Percentiles rank a stretch among this genome's conserved stretches.
These are phyloP conservation scores for Sordariomycetes sp. DNA, from an alignment of 2,329 filamentous ascomycete species.

Conservation along the genomic window DNA sequence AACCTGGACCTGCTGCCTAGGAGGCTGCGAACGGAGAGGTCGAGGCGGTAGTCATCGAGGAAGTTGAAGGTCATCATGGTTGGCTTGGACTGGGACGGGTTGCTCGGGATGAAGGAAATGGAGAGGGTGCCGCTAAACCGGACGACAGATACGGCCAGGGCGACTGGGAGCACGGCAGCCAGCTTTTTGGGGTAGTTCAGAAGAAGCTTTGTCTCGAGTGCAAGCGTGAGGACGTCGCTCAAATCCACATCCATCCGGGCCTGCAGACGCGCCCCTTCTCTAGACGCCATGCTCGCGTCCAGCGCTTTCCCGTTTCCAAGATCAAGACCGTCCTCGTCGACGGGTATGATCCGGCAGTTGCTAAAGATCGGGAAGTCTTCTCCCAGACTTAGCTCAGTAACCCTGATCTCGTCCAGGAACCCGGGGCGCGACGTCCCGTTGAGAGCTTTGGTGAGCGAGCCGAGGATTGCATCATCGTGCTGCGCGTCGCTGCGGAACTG, in stretches of 20 bases:
- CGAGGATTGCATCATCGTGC: slow-evolving; percentile 81
- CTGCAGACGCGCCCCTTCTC: slow-evolving; percentile 68
- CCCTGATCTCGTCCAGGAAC: slow-evolving; percentile 85
- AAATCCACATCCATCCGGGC: slow-evolving; percentile 95
- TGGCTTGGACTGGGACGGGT: slow-evolving; percentile 55
- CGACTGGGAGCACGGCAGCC: slow-evolving; percentile 83
- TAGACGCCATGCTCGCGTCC: slow-evolving; percentile 38
- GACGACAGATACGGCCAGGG: slow-evolving; percentile 81
- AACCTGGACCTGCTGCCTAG: slow-evolving; percentile 70
- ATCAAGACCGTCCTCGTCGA: slow-evolving; percentile 64
- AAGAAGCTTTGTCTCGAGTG: slow-evolving; percentile 85
- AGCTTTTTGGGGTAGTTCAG: slow-evolving; percentile 90
- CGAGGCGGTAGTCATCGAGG: slow-evolving; percentile 74
- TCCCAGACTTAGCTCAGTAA: slow-evolving; percentile 87
- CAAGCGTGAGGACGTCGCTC: slow-evolving; percentile 90
- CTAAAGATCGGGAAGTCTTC: slow-evolving; percentile 99
- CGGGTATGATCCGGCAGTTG: slow-evolving; percentile 91
- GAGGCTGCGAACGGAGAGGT: slow-evolving; percentile 70
- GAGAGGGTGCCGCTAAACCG: slow-evolving; percentile 91
- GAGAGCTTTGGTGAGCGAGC: slow-evolving; percentile 70
- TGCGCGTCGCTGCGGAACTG: slow-evolving; percentile 90
- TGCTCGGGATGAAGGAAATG: slow-evolving; percentile 81
- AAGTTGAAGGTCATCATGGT: slow-evolving; percentile 95
- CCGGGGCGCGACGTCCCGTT: slow-evolving; percentile 82
- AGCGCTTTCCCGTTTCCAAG: slow-evolving; percentile 40